Conservation (phyloP, 1,139 yeast genomes). For the Hemisphaericaspora xylanilytica region DNA sequence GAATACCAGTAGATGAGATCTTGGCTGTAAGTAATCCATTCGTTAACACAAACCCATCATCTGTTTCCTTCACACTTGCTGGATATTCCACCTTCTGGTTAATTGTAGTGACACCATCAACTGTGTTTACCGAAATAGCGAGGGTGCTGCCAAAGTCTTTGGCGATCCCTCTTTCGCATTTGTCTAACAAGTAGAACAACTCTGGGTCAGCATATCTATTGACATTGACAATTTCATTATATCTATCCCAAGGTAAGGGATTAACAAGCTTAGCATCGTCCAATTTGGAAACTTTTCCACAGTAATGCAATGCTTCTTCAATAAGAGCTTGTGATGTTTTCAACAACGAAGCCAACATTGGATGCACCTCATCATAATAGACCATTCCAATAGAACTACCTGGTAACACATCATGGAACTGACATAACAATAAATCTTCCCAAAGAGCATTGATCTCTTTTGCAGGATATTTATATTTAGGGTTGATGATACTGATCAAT, state of each 20-base stretch:
- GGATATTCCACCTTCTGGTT: constrained; percentile 34
- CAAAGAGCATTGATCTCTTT: constrained; percentile 67
- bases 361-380: constrained; percentile 86
- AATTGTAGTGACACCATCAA: constrained; percentile 16
- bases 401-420: constrained; percentile 95
- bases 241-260: constrained; percentile 68
- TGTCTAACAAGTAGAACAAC: constrained; percentile 10
- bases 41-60: constrained; percentile 48
- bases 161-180: constrained; percentile 4
- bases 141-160: constrained; percentile 6
- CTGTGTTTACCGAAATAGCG: constrained; percentile 14
- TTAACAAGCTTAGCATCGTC: constrained; percentile 34
- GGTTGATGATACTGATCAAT: constrained; percentile 56
- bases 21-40: constrained; percentile 62
- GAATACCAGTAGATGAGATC: constrained; percentile 58
- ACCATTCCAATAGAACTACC: constrained; percentile 96
- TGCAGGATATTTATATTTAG: constrained; percentile 66
- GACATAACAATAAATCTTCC: constrained; percentile 88
- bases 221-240: constrained; percentile 46
- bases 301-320: constrained; percentile 42
- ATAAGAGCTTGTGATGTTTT: constrained; percentile 53
- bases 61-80: constrained; percentile 41
- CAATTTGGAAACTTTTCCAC: constrained; percentile 14
- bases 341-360: constrained; percentile 63
- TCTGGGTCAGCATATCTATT: constrained; percentile 11